Evolutionary conservation across 257 asterid species (phyloP), one percentile per base, ranked within the genome.

Genomic region (Cruciata laevipes): DNA sequence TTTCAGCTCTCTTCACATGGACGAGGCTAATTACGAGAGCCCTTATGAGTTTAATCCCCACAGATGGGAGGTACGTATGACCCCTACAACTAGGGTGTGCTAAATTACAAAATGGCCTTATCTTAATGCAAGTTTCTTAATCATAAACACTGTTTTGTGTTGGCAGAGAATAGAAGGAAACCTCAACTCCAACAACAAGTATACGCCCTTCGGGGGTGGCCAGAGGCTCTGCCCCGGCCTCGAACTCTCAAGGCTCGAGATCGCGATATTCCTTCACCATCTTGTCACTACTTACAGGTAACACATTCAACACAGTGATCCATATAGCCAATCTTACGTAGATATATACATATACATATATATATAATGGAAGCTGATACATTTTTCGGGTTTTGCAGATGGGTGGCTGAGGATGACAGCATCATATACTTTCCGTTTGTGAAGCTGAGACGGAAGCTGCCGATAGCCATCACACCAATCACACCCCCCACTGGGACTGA

Each of bases 141-240:
- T 23, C 31, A 2, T 56, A 20, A 53, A 53, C 25, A 53, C 21
- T 27, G 63, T 12, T 31, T 59, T 61, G 24, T 37, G 57, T 47
- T 17, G 59, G 44, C 82, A 94, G 98, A 78, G 82, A 65, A 53
- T 66, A 4, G 96, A 83, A 69, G 69, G 69, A 23, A 66, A 79
- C 7, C 77, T 69, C 12, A 84, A 72, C 71, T 85, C 82, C 86
- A 89, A 72, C 86, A 89, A 72, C 70, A 77, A 71, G 4, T 94
- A 88, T 67, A 90, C 99, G 4, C 97, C 99, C 5, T 90, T 94
- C 30, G 99, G 99, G 31, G 99, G 99, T 64, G 99, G 99, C 62
- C 99, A 94, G 69, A 84, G 99, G 77, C 85, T 94, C 7, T 94
- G 98, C 57, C 97, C 99, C 27, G 98, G 97, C 24, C 66, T 88